Percentiles rank a stretch among this genome's conserved stretches.
Evolutionary conservation across 805 yeast species (phyloP).

Genomic region (Cyberlindnera amylophila): DNA sequence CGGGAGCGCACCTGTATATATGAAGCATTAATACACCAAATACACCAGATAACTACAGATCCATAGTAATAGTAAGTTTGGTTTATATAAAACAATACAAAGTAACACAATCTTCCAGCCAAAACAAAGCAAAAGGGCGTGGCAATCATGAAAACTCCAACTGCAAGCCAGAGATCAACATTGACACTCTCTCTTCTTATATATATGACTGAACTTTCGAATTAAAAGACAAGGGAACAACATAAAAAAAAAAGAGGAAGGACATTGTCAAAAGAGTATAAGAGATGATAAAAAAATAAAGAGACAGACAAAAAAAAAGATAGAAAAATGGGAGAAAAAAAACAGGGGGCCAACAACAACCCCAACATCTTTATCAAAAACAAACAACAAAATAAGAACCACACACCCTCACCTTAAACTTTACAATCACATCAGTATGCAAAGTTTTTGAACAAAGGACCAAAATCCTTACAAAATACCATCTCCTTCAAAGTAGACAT

Average conservation of each 20-base stretch:
- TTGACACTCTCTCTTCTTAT: too few relatives aligned
- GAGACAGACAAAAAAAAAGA: not conserved
- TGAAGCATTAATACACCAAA: too few relatives aligned
- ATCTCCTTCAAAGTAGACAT: slow-evolving; percentile 16
- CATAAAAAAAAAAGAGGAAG: slow-evolving; percentile 3
- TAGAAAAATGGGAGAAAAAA: not conserved
- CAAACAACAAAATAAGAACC: not conserved
- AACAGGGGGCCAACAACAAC: slow-evolving; percentile 6
- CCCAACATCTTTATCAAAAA: not conserved
- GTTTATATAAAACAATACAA: too few relatives aligned
- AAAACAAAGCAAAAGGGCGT: too few relatives aligned
- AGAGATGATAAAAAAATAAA: not conserved
- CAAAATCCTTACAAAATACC: slow-evolving; percentile 24
- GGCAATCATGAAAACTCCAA: too few relatives aligned
- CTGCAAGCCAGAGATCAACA: too few relatives aligned
- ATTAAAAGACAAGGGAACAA: not conserved
- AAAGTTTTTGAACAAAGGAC: slow-evolving; percentile 12
- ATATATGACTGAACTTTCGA: too few relatives aligned
- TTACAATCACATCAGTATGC: slow-evolving; percentile 2
- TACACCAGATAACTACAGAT: too few relatives aligned
- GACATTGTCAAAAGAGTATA: not conserved
- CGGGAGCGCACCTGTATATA: too few relatives aligned
- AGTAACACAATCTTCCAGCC: too few relatives aligned
- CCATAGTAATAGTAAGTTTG: too few relatives aligned
- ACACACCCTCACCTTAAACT: not conserved